These are phyloP conservation scores for Gorgonomyces haynaldii DNA, from an alignment of 192 early-diverging fungal genomes.

Conservation along the genomic window DNA sequence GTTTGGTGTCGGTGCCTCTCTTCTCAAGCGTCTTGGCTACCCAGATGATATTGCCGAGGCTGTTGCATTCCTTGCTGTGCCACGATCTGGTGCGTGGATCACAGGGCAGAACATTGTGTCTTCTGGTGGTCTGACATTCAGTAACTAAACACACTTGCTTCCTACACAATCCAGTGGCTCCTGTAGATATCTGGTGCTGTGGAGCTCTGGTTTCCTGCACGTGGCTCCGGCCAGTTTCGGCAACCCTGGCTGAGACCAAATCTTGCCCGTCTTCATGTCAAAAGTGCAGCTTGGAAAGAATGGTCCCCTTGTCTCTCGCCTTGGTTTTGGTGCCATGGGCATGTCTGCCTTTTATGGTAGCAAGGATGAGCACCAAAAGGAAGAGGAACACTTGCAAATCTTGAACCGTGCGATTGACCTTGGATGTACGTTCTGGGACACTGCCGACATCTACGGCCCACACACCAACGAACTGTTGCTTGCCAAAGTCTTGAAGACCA, in stretches of 20 bases:
- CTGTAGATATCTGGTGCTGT: no score
- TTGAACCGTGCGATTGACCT: conserved; percentile 39
- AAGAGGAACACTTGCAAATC: conserved; percentile 17
- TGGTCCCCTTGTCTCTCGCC: conserved; percentile 20
- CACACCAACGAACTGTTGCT: conserved; percentile 42
- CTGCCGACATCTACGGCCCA: conserved; percentile 38
- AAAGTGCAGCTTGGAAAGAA: conserved; percentile 19
- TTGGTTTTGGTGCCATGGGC: conserved; percentile 34
- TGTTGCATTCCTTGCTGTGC: conserved; percentile 13
- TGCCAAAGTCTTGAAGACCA: conserved; percentile 32
- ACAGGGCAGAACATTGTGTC: background rate
- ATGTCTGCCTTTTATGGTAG: conserved; percentile 30
- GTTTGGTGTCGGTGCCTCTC: background rate
- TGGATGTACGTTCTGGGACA: conserved; percentile 49
- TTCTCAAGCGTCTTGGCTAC: conserved; percentile 17
- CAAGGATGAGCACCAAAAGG: conserved; percentile 21
- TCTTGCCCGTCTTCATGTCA: no score
- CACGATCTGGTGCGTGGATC: conserved; percentile 2
- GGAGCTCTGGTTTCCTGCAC: no score
- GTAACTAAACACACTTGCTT: no score
- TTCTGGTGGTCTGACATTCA: background rate
- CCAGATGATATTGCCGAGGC: conserved; percentile 21
- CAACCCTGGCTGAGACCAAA: no score
- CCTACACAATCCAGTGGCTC: no score
- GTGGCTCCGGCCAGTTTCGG: no score